phyloP scores from a whole-genome alignment of 441 rosid genomes.

The Gossypium aridum region DNA sequence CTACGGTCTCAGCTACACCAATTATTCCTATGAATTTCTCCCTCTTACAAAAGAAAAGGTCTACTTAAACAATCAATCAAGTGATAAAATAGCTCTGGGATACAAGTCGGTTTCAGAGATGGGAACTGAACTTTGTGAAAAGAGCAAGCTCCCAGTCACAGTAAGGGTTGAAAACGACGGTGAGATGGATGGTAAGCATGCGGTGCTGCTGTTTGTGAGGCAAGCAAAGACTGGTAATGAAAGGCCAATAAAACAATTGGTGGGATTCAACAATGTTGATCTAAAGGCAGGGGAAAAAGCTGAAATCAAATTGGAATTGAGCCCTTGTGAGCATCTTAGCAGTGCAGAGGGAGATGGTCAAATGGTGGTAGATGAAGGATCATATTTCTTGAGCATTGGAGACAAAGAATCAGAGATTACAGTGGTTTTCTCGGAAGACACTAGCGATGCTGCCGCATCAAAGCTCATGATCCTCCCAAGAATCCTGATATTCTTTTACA shows the following conservation, averaged over 20 bases:
- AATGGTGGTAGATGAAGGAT: slow-evolving; percentile 63
- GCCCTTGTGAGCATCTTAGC: slow-evolving; percentile 57
- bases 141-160: slow-evolving; percentile 35
- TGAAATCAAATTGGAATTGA: slow-evolving; percentile 46
- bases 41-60: slow-evolving; percentile 16
- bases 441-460: background rate
- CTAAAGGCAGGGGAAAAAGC: slow-evolving; percentile 41
- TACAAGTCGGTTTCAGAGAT: slow-evolving; percentile 40
- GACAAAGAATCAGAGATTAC: slow-evolving; percentile 34
- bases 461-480: background rate
- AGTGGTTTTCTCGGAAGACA: slow-evolving; percentile 15
- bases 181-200: slow-evolving; percentile 63
- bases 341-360: slow-evolving; percentile 53
- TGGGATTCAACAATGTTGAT: slow-evolving; percentile 54
- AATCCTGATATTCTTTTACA: background rate
- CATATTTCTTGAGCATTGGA: slow-evolving; percentile 53
- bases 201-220: slow-evolving; percentile 56
- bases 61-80: slow-evolving; percentile 15
- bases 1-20: slow-evolving; percentile 70
- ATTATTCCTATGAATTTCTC: slow-evolving; percentile 43
- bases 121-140: slow-evolving; percentile 34
- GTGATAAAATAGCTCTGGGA: slow-evolving; percentile 1
- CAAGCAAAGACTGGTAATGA: slow-evolving; percentile 31
- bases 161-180: slow-evolving; percentile 54
- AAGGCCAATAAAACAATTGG: slow-evolving; percentile 49